A percentile compares a stretch with the other conserved stretches of the same genome.
Evolutionary conservation across 371 early-diverging fungal genomes (phyloP).

Genomic region (Actinomucor elegans): DNA sequence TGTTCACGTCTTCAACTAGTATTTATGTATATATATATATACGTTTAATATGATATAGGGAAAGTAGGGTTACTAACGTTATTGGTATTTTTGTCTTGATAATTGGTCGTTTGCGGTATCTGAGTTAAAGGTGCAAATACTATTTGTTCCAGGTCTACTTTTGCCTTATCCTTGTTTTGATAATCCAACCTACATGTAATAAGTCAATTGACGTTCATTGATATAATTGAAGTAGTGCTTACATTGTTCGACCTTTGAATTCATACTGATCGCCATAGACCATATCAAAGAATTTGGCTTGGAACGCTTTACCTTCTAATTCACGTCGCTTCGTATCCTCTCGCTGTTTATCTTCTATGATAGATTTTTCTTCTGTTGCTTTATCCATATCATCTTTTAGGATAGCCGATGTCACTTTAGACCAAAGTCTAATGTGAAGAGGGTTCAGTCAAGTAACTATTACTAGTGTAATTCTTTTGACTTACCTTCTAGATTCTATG

Average conservation of each 20-base stretch:
- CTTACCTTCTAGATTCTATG: slow-evolving; percentile 80
- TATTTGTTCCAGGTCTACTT: slow-evolving; percentile 10
- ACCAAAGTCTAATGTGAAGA: slow-evolving; percentile 56
- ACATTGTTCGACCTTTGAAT: slow-evolving; percentile 24
- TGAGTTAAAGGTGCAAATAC: slow-evolving; percentile 5
- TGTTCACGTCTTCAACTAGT: no score
- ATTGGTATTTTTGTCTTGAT: not conserved
- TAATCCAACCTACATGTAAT: slow-evolving; percentile 19
- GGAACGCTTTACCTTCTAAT: slow-evolving; percentile 42
- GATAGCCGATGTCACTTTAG: slow-evolving; percentile 78
- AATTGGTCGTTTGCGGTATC: not conserved
- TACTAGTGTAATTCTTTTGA: not conserved
- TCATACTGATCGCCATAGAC: slow-evolving; percentile 29
- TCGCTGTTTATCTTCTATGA: slow-evolving; percentile 86
- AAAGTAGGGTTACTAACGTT: not conserved
- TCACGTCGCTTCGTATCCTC: slow-evolving; percentile 64
- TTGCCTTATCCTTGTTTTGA: slow-evolving; percentile 15
- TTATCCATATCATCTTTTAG: slow-evolving; percentile 64
- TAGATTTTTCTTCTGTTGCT: slow-evolving; percentile 82
- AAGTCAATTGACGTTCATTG: not conserved
- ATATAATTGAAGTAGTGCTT: not conserved
- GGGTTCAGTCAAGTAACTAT: not conserved
- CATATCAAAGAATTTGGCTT: slow-evolving; percentile 54
- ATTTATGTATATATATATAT: not conserved
- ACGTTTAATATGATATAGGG: not conserved